Evolutionary conservation across 345 rosid genomes (phyloP), one percentile per base, ranked within the genome.

Genomic region (Geranium rotundifolium): DNA sequence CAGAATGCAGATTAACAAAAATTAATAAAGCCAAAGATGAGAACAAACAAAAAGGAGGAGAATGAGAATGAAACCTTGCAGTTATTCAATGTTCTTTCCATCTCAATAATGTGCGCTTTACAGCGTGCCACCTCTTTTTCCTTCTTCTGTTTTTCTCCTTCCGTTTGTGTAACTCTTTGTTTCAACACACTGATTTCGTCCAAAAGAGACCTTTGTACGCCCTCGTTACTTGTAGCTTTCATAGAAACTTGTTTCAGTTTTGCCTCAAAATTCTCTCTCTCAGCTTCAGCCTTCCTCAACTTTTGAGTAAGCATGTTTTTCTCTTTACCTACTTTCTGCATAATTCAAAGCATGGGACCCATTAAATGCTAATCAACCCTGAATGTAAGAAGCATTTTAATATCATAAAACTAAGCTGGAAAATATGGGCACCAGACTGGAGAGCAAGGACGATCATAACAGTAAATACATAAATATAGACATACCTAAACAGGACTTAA

Each of bases 121-220:
- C 31, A 59, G 4, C 12, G 49, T 1, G 63, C 63, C 29, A 49
- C 31, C 58, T 66, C 50, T 63, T 59, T 50, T 66, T 59, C 46
- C 63, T n/a, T 66, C 49, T 66, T 63, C 49, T 29, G 39, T 30
- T 66, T 65, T 10, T 17, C 61, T 19, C 13, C 34, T 37, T 23
- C 31, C n/a, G 23, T 59, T 29, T 66, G 69, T 27, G 19, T 41
- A 49, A 66, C 46, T 59, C 14, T 50, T 50, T 59, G 58, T 52
- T n/a, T 66, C 63, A 66, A 29, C 57, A n/a, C 46, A 29, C 63
- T 7, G 54, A 66, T 15, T 59, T 66, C 69, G n/a, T 66, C 46
- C 50, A 9, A 7, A 10, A 58, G 63, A 23, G 41, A 16, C 49
- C 46, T 20, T 2, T 20, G 16, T 23, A 19, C 7, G 17, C 59